Conservation (phyloP, 2,329 filamentous ascomycete genomes). For the Blastomyces percursus region DNA sequence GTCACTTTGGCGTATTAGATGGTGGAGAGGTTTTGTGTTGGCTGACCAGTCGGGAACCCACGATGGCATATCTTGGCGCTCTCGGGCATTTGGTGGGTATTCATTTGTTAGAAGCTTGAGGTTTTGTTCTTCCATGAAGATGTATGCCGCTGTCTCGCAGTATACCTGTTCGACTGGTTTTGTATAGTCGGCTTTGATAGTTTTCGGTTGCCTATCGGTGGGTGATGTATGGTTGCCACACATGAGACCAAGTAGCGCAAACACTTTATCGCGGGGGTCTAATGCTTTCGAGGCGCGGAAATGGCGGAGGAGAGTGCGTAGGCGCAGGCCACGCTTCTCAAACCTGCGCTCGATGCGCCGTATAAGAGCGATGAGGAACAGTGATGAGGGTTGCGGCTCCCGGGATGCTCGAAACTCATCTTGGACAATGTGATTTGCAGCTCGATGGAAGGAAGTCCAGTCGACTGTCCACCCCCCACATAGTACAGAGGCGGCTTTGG, state of each 20-base stretch:
- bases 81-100: slow-evolving; percentile 5
- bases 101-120: slow-evolving; percentile 6
- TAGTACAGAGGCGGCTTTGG: background rate
- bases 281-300: slow-evolving; percentile 3
- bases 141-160: slow-evolving; percentile 5
- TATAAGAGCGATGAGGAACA: slow-evolving; percentile 6
- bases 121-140: slow-evolving; percentile 2
- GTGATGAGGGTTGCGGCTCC: slow-evolving; percentile 1
- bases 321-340: background rate
- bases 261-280: slow-evolving; percentile 13
- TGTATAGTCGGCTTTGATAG: background rate
- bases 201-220: background rate
- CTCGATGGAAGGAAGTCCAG: slow-evolving; percentile 5
- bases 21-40: slow-evolving; percentile 5
- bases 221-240: background rate
- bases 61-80: slow-evolving; percentile 6
- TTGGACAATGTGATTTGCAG: slow-evolving; percentile 7
- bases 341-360: slow-evolving; percentile 5
- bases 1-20: slow-evolving; percentile 2
- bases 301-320: slow-evolving; percentile 4
- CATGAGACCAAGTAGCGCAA: slow-evolving; percentile 10
- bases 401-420: slow-evolving; percentile 4
- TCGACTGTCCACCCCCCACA: slow-evolving; percentile 3
- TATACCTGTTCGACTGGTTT: slow-evolving; percentile 4
- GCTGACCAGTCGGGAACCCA: slow-evolving; percentile 12